These are phyloP conservation scores for Gracilaria gracilis DNA, from an alignment of 23 red algal species.

Conservation along the genomic window DNA sequence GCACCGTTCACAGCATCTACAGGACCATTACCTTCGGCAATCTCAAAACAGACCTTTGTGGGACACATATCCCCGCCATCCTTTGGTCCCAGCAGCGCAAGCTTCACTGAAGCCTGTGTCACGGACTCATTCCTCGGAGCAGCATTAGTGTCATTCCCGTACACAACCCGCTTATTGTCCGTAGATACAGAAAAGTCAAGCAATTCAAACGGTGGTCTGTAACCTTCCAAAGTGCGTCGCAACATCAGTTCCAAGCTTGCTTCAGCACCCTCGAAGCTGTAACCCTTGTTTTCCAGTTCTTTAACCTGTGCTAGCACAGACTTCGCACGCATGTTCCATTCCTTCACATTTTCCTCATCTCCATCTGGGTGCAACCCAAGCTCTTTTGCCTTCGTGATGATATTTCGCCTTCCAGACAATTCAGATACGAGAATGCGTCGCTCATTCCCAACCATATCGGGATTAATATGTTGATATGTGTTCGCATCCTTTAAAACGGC, in stretches of 20 bases:
- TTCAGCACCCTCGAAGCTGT: conserved; percentile 98
- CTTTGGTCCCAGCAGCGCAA: conserved; percentile 67
- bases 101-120: conserved; percentile 75
- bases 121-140: conserved; percentile 51
- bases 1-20: conserved; percentile 97
- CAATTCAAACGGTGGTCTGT: conserved; percentile 93
- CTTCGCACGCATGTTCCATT: conserved; percentile 59
- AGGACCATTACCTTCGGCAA: conserved; percentile 94
- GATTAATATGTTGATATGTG: conserved; percentile 98
- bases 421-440: conserved; percentile 91
- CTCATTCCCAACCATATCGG: conserved; percentile 89
- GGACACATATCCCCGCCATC: conserved; percentile 64
- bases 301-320: conserved; percentile 87
- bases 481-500: conserved; percentile 90
- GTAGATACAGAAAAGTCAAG: conserved; percentile 93
- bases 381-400: conserved; percentile 85
- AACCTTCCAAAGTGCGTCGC: conserved; percentile 69
- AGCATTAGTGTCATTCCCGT: conserved; percentile 23
- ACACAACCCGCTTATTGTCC: conserved; percentile 83
- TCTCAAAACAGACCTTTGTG: conserved; percentile 82
- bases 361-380: conserved; percentile 73
- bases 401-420: conserved; percentile 92
- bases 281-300: conserved; percentile 92
- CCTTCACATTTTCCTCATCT: conserved; percentile 13
- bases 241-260: conserved; percentile 94